Base-by-base conservation (phyloP, 169 alveolate genomes). In the Cytauxzoon felis region DNA sequence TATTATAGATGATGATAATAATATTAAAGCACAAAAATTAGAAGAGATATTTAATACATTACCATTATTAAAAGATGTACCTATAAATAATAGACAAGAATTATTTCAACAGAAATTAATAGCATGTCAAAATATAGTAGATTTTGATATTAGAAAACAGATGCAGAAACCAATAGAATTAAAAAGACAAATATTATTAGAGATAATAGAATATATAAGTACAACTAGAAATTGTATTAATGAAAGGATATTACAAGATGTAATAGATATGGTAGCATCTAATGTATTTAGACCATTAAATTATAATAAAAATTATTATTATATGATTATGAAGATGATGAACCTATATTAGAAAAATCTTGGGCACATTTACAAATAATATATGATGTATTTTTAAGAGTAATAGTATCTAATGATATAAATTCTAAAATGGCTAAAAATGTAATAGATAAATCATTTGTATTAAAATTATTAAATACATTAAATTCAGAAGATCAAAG, bases 401-500 rank as follows among this genome's bases (percentile, higher is more conserved):
- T 89, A 42, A 86, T 90, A 32, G 93, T 91, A 32, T 83, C 93
- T 51, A 87, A 88, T 27, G 94, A 91, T 41, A 90, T 91, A 32
- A 87, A 83, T 47, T 87, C 94, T 30, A 91, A 91, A 75, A 76
- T 84, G 40, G 94, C 94, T 32, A 90, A 87, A 58, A 87, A 88
- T 50, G 88, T 82, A 56, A 87, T 91, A 18, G 96, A 91, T 68
- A 83, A 84, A 43, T 75, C 92, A 34, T 89, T 91, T 45, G 91
- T 91, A 19, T 72, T 88, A 18, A 73, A 81, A 88, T 57, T 89
- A 71, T 75, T 89, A 58, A 91, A 82, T 49, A 88, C 95, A 11
- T 92, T 96, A 62, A 95, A 92, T 65, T 88, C 97, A 16, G 98
- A 93, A 71, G 98, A 95, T 71, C 95, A 96, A 43, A 88, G 97